phyloP scores from a whole-genome alignment of 1,139 yeast species.

The Suhomyces panamericanus region DNA sequence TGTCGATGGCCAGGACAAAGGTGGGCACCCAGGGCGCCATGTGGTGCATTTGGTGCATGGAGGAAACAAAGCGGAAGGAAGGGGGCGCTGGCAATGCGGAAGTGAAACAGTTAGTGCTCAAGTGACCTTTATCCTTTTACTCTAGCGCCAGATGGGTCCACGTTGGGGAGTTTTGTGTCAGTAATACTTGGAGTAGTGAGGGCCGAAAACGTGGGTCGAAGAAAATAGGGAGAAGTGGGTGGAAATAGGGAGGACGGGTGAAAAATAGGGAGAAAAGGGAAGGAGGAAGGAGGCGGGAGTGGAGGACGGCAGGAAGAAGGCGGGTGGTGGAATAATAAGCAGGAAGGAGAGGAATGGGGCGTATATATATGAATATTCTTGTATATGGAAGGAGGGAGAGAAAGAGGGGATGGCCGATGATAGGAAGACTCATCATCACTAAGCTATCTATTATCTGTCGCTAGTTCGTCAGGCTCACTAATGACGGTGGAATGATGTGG shows the following conservation, averaged over 20 bases:
- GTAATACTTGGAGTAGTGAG: not conserved
- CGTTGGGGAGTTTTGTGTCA: conserved; percentile 10
- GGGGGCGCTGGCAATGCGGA: not conserved
- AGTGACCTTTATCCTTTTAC: conserved; percentile 10
- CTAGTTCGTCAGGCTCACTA: too few species aligned
- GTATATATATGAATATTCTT: too few species aligned
- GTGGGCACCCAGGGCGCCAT: conserved; percentile 76
- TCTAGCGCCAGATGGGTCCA: conserved; percentile 10
- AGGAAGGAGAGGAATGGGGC: too few species aligned
- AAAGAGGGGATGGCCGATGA: too few species aligned
- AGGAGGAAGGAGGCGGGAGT: not conserved
- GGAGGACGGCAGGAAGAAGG: not conserved
- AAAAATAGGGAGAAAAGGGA: not conserved
- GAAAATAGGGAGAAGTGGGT: not conserved
- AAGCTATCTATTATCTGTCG: too few species aligned
- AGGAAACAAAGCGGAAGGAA: not conserved
- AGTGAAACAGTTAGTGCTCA: conserved; percentile 3
- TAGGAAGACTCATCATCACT: too few species aligned
- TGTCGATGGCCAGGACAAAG: conserved; percentile 50
- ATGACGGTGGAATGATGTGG: too few species aligned
- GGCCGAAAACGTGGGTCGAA: conserved; percentile 4
- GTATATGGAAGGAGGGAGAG: too few species aligned
- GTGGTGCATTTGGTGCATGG: conserved; percentile 37
- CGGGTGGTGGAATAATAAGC: too few species aligned
- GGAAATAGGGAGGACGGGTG: not conserved